phyloP scores from a whole-genome alignment of 352 stramenopile species.

The Albugo candida region DNA sequence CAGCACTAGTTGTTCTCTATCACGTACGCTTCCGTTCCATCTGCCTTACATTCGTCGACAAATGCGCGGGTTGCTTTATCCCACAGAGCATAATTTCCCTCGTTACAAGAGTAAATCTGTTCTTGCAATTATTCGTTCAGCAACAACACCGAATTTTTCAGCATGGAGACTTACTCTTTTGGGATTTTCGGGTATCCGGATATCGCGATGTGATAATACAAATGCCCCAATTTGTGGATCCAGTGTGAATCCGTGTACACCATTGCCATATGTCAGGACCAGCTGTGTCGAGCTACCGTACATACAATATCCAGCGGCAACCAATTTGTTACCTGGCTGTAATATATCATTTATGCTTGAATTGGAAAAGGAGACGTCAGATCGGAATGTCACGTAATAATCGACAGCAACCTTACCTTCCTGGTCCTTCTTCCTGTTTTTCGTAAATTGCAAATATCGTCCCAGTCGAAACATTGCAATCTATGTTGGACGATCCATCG shows the following conservation, averaged over 20 bases:
- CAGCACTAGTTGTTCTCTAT: neutral
- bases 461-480: constrained; percentile 97
- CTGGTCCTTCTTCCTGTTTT: constrained; percentile 24
- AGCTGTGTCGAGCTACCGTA: constrained; percentile 96
- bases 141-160: neutral
- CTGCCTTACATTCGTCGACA: constrained; percentile 75
- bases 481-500: constrained; percentile 98
- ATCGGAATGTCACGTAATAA: neutral
- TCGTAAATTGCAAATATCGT: constrained; percentile 98
- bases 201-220: constrained; percentile 89
- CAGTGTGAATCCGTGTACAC: constrained; percentile 94
- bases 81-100: constrained; percentile 93
- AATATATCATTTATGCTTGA: constrained; percentile 80
- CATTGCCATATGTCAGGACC: constrained; percentile 89
- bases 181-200: constrained; percentile 84
- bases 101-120: constrained; percentile 95
- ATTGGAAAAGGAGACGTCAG: neutral
- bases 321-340: constrained; percentile 83
- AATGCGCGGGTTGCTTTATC: constrained; percentile 83
- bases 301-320: constrained; percentile 96
- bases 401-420: constrained; percentile 17
- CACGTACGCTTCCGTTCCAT: constrained; percentile 29
- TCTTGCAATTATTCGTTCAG: neutral
- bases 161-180: constrained; percentile 33
- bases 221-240: constrained; percentile 97